phyloP scores from a whole-genome alignment of 805 yeast species.

The Hanseniaspora vineae region DNA sequence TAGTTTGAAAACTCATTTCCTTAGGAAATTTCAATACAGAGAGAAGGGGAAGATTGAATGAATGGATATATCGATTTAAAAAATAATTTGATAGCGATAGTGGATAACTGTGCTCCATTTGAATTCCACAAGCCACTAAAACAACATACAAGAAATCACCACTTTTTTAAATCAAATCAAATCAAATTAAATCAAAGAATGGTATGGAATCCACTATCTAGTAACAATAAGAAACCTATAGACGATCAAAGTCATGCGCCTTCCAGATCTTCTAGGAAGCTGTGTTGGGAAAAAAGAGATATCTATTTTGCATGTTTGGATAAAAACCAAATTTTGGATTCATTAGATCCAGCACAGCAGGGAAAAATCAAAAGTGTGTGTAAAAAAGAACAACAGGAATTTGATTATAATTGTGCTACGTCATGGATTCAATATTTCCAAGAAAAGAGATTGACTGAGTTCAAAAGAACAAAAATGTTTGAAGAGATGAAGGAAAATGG shows the following conservation, averaged over 20 bases:
- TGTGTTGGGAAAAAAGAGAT: conserved; percentile 90
- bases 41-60: too few species aligned
- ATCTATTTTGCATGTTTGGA: conserved; percentile 63
- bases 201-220: conserved; percentile 5
- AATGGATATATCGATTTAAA: too few species aligned
- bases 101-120: too few species aligned
- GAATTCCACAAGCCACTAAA: too few species aligned
- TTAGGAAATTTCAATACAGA: too few species aligned
- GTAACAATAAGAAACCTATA: conserved; percentile 3
- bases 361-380: conserved; percentile 43
- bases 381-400: conserved; percentile 39
- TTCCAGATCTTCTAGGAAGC: conserved; percentile 52
- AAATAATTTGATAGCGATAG: too few species aligned
- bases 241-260: conserved; percentile 27
- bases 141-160: too few species aligned
- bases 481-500: conserved; percentile 62
- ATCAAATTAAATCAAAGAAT: too few species aligned
- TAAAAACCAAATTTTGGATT: conserved; percentile 51
- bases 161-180: too few species aligned
- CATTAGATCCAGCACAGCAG: conserved; percentile 42
- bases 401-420: conserved; percentile 64
- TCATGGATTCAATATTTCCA: conserved; percentile 88
- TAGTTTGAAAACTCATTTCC: too few species aligned
- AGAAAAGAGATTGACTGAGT: conserved; percentile 72
- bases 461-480: conserved; percentile 53